Base-by-base conservation (phyloP, 108 stramenopile species). In the Discostella pseudostelligera region DNA sequence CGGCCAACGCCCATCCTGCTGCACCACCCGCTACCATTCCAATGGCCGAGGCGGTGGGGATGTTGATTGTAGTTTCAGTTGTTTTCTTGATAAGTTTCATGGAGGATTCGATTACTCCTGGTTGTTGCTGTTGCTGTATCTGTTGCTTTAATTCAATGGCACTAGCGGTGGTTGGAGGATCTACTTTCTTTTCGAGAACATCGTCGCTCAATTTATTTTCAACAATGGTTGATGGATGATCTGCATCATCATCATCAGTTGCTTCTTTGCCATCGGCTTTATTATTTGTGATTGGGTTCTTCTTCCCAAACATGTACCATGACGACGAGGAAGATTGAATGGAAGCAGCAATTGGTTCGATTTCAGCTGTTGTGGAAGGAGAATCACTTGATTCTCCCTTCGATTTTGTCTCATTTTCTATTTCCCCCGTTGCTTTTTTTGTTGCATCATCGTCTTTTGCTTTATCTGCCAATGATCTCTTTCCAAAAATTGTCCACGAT, bases 21-120 rank as follows among this genome's bases (percentile, higher is more conserved):
- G 84, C 75, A 13, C 90, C 86, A 14, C 87, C 90, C 20, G 81
- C 87, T 3, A 86, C 83, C 59, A 77, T 69, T n/a, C 76, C 76
- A 4, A 77, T 43, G 4, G 64, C 40, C 22, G 69, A 77, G 21
- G 76, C 76, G 14, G 54, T 77, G 9, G 76, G 58, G 12, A 77
- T 70, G 17, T 53, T 60, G 39, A 51, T 60, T 20, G 69, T 61
- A n/a, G 76, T 69, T 63, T 70, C 53, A 12, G 28, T 70, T 28
- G 76, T 70, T 61, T 77, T 65, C 28, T 37, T 45, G 16, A 77
- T 54, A 39, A 77, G 53, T 35, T 77, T 58, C 37, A 70, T 1
- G 29, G 76, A 77, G 29, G 76, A 65, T 65, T 55, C 57, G 26
- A 70, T 40, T 2, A 68, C 22, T 16, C 61, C 70, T 5, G 58